These are phyloP conservation scores for Daedaleopsis nitida DNA, from an alignment of 768 basidiomycete species.

Conservation along the genomic window DNA sequence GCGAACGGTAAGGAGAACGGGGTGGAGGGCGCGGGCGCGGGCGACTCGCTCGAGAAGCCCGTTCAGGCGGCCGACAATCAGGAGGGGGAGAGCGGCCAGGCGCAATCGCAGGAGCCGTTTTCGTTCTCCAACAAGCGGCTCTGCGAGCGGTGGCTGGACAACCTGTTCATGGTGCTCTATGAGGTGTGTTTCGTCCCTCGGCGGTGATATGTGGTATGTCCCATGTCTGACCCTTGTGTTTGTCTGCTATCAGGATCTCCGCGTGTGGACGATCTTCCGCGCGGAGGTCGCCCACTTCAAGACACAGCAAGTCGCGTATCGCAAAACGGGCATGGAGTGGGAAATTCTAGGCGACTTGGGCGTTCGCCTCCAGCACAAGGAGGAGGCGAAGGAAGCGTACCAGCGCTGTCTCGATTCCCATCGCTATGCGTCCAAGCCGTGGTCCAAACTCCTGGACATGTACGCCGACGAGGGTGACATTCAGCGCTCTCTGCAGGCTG, in stretches of 20 bases:
- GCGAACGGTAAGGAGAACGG: conserved; percentile 37
- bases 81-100: conserved; percentile 23
- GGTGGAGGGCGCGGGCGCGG: conserved; percentile 23
- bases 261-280: conserved; percentile 98
- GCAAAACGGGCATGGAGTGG: conserved; percentile 97
- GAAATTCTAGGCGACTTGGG: conserved; percentile 97
- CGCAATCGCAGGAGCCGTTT: conserved; percentile 58
- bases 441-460: conserved; percentile 92
- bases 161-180: conserved; percentile 97
- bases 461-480: conserved; percentile 98
- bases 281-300: conserved; percentile 99
- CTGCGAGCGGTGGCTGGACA: conserved; percentile 97
- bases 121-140: conserved; percentile 96
- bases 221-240: background rate
- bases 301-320: conserved; percentile 96
- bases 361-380: conserved; percentile 91
- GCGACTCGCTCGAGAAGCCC: conserved; percentile 42
- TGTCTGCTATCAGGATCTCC: conserved; percentile 69
- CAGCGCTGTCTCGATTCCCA: conserved; percentile 89
- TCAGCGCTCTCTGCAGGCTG: conserved; percentile 86
- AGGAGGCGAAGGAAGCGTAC: conserved; percentile 98
- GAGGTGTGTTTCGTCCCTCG: conserved; percentile 57
- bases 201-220: background rate
- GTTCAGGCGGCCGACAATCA: conserved; percentile 41
- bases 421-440: conserved; percentile 88